phyloP scores from a whole-genome alignment of 768 basidiomycete genomes.

The Tephrocybe sp. region DNA sequence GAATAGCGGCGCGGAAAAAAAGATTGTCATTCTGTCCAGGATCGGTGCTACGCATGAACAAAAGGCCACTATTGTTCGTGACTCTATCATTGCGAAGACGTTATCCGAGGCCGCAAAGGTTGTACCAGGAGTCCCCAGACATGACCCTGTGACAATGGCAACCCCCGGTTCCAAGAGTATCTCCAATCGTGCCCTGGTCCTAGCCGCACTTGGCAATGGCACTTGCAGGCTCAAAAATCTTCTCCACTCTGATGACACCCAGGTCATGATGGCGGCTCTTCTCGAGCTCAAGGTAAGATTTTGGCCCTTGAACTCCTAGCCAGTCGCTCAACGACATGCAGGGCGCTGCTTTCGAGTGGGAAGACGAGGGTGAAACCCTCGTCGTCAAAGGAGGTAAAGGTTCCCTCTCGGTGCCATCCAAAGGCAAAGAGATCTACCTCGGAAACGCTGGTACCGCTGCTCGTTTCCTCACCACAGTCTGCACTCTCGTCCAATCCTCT shows the following conservation, averaged over 20 bases:
- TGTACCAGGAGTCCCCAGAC: constrained; percentile 61
- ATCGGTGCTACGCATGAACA: constrained; percentile 94
- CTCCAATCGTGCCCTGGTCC: constrained; percentile 90
- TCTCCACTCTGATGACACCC: constrained; percentile 96
- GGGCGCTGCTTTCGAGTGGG: constrained; percentile 94
- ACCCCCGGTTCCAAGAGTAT: constrained; percentile 98
- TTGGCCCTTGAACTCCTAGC: constrained; percentile 5
- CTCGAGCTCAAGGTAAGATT: constrained; percentile 74
- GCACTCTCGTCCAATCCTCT: constrained; percentile 72
- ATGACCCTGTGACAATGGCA: constrained; percentile 68
- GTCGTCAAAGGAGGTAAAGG: constrained; percentile 90
- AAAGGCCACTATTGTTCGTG: constrained; percentile 83
- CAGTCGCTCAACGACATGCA: constrained; percentile 26
- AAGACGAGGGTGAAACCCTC: constrained; percentile 94
- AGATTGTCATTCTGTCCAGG: constrained; percentile 86
- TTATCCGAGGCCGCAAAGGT: constrained; percentile 82
- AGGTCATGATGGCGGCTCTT: constrained; percentile 98
- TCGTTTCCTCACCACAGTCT: constrained; percentile 95
- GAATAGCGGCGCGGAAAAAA: constrained; percentile 90
- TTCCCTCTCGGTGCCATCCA: constrained; percentile 69
- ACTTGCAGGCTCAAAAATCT: constrained; percentile 88
- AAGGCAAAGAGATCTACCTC: constrained; percentile 89
- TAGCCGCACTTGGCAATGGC: constrained; percentile 89
- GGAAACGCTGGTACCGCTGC: constrained; percentile 98
- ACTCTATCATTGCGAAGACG: constrained; percentile 78